Percentiles rank a stretch among this genome's conserved stretches.
These are phyloP conservation scores for Papilionanthe hybrid DNA, from an alignment of 116 monocot species.

Conservation along the genomic window DNA sequence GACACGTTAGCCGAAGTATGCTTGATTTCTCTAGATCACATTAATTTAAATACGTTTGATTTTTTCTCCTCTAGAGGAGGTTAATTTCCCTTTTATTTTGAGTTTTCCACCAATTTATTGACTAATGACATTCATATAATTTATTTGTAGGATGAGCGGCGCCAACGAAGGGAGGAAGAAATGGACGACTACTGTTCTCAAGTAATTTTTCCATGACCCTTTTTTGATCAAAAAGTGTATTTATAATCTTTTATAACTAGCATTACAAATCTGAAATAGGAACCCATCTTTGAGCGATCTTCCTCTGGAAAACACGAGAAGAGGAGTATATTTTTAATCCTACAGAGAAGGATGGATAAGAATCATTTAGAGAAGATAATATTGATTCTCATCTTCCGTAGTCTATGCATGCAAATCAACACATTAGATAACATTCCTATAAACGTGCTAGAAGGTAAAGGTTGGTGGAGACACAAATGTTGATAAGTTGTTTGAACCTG, in stretches of 20 bases:
- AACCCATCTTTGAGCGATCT: not conserved
- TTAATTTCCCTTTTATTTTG: not conserved
- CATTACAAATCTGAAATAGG: not conserved
- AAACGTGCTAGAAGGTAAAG: too few species aligned
- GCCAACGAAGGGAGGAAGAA: constrained; percentile 93
- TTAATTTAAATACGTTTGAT: not conserved
- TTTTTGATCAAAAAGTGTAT: not conserved
- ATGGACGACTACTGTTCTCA: constrained; percentile 99
- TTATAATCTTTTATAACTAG: not conserved
- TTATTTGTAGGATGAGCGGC: constrained; percentile 75
- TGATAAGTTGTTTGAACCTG: too few species aligned
- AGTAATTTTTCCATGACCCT: constrained; percentile 35
- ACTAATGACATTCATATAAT: not conserved
- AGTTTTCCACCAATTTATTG: not conserved
- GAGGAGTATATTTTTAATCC: not conserved
- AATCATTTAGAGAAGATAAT: too few species aligned
- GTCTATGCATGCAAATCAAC: too few species aligned
- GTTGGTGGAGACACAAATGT: too few species aligned
- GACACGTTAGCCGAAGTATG: not conserved
- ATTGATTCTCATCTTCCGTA: too few species aligned
- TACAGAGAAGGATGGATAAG: too few species aligned
- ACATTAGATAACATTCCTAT: too few species aligned
- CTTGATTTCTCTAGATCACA: not conserved
- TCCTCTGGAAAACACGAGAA: not conserved
- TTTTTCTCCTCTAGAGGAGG: not conserved